Evolutionary conservation across 805 yeast genomes (phyloP).

Genomic region (Metschnikowia arizonensis): DNA sequence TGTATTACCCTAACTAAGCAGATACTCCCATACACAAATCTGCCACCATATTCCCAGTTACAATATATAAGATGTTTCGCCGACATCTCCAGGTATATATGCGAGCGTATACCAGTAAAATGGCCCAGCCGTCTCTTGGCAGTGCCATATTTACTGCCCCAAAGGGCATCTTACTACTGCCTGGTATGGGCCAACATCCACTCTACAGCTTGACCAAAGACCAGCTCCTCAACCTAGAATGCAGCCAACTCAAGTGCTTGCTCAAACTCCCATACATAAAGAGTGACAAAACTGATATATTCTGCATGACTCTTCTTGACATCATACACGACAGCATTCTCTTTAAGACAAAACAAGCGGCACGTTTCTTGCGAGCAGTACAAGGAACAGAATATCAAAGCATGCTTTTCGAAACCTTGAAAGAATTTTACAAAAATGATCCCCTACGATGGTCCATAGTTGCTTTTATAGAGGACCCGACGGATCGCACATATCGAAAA

Average conservation of each 20-base stretch:
- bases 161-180: constrained; percentile 13
- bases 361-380: constrained; percentile 20
- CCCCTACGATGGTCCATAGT: constrained; percentile 25
- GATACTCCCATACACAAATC: not conserved
- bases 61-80: not conserved
- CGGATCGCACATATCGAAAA: constrained; percentile 14
- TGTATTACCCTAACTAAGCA: not conserved
- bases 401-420: constrained; percentile 18
- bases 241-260: constrained; percentile 25
- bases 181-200: constrained; percentile 32
- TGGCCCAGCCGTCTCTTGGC: not conserved
- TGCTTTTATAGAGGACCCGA: constrained; percentile 26
- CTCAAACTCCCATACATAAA: constrained; percentile 22
- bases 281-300: constrained; percentile 24
- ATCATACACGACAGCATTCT: constrained; percentile 30
- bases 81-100: not conserved
- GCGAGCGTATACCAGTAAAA: not conserved
- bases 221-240: constrained; percentile 23
- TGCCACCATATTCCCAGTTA: not conserved
- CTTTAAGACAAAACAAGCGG: constrained; percentile 22
- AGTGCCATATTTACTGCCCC: constrained; percentile 5
- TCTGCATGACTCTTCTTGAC: constrained; percentile 28
- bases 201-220: constrained; percentile 26
- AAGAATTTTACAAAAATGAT: constrained; percentile 18
- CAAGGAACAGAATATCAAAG: constrained; percentile 18